Percentiles rank a stretch among this genome's conserved stretches.
phyloP scores from a whole-genome alignment of 345 rosid genomes.

The Balakata baccata region DNA sequence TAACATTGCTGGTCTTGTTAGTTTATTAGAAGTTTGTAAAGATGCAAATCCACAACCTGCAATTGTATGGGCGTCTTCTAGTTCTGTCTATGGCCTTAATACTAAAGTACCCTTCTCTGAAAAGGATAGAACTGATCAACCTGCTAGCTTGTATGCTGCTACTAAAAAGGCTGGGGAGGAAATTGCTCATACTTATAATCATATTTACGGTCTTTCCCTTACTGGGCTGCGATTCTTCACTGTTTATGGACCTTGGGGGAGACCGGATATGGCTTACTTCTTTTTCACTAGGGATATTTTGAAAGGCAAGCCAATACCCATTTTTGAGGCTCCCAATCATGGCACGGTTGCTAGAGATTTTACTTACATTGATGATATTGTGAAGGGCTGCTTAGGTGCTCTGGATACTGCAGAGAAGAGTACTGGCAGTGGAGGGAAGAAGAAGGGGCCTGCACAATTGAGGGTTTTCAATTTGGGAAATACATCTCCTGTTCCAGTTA shows the following conservation, averaged over 20 bases:
- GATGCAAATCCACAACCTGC: constrained; percentile 74
- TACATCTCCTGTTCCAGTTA: constrained; percentile 87
- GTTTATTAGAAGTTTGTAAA: constrained; percentile 73
- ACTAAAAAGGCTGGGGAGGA: constrained; percentile 92
- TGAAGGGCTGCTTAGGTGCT: constrained; percentile 79
- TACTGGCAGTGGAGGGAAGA: constrained; percentile 89
- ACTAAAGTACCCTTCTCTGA: constrained; percentile 87
- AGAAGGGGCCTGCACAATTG: constrained; percentile 77
- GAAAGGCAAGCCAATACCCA: constrained; percentile 60
- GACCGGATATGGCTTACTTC: constrained; percentile 95
- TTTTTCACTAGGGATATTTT: constrained; percentile 77
- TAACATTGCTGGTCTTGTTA: constrained; percentile 81
- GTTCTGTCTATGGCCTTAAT: constrained; percentile 87
- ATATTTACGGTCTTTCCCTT: constrained; percentile 76
- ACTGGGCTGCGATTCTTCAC: constrained; percentile 86
- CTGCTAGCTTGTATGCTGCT: constrained; percentile 89
- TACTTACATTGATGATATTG: constrained; percentile 90
- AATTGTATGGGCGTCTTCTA: constrained; percentile 87
- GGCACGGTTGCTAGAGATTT: constrained; percentile 87
- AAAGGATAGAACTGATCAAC: constrained; percentile 85
- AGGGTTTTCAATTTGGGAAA: constrained; percentile 91
- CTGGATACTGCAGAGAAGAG: constrained; percentile 91
- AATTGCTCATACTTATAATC: constrained; percentile 91
- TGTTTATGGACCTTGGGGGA: constrained; percentile 92
- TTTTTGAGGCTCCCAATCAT: constrained; percentile 65